Base-by-base conservation (phyloP, 352 stramenopile genomes). In the Pythium plurisporium region DNA sequence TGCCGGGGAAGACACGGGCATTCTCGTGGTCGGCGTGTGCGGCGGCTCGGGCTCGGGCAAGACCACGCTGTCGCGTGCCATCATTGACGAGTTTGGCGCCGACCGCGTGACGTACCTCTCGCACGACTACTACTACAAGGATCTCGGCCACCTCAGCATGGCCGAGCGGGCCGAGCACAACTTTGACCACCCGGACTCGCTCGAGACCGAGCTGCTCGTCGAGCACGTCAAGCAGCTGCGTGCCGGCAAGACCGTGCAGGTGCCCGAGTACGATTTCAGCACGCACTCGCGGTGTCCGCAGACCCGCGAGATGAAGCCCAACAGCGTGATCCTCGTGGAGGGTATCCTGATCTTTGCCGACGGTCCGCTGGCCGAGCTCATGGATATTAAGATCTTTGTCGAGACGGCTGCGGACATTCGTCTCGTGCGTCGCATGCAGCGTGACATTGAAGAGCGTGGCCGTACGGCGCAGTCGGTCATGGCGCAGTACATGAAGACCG, bases 301-400 rank as follows among this genome's bases (percentile, higher is more conserved):
- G 40, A 96, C 74, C 19, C 66, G 71, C 36, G 61, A 62, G 40
- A 94, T 98, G 67, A 75, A 90, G 56, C 85, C 91, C 27, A 97
- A 90, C 55, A 87, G 73, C 49, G 88, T 99, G 9, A 96, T 99
- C 61, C 76, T 99, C 17, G 78, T 99, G 0, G 96, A 99, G 60
- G 96, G 96, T 41, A 99, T 99, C 70, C 75, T 99, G 19, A 97
- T 98, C 59, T 97, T 99, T 27, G 91, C 91, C 5, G 82, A 98
- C 64, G 74, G 72, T 44, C 75, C 84, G 29, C 80, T 99, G 8
- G 80, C 85, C 4, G 71, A 90, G 36, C 77, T 98, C 63, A 90
- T 98, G 81, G 96, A 99, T 79, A 93, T 99, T 54, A 98, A 98
- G 73, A 89, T 99, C 44, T 99, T 98, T 78, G 95, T 98, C 50